Evolutionary conservation across 2,329 filamentous ascomycete species (phyloP), one percentile per base, ranked within the genome.

Genomic region (Neurospora sp.): DNA sequence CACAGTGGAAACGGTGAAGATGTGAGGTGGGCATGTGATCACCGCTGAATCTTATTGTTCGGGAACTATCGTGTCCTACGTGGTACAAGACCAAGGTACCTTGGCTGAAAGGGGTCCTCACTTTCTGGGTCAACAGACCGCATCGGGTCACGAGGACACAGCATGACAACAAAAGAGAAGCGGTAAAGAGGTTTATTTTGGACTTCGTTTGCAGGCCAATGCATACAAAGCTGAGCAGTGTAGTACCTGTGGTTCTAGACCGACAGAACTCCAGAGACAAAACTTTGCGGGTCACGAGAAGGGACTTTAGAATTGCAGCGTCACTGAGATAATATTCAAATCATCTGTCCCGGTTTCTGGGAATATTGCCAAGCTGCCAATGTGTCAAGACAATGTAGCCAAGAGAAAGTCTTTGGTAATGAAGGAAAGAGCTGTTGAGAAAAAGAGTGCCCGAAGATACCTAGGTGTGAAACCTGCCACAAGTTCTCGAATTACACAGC

Each of bases 101-200:
- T 62, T 57, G 52, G 12, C 12, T 62, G 52, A 62, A 62, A 62
- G 52, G 52, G 46, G 46, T 28, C 46, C 19, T 28, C 46, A 8
- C 23, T 28, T 28, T 17, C 43, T 28, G 23, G 46, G 46, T 57
- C 46, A 33, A 57, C 46, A 57, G 23, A 57, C 46, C 46, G 52
- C 52, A 62, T 33, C 57, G 28, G 38, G 69, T 70, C 69, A 70
- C 69, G 69, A 67, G 69, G 37, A 68, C 69, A 37, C 11, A 66
- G 23, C 19, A 69, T 10, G 33, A 33, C 52, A 69, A 69, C 37
- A 37, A 52, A 68, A 66, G 39, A 69, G 36, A 66, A 70, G 69
- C 69, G 69, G 69, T 70, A 70, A 70, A 37, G 62, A 67, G 52
- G 52, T 62, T 62, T 62, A 17, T 33, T 62, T 33, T 33, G 52